Conservation (phyloP, 2,329 filamentous ascomycete species). For the Ophiocordyceps camponoti-leonardi region DNA sequence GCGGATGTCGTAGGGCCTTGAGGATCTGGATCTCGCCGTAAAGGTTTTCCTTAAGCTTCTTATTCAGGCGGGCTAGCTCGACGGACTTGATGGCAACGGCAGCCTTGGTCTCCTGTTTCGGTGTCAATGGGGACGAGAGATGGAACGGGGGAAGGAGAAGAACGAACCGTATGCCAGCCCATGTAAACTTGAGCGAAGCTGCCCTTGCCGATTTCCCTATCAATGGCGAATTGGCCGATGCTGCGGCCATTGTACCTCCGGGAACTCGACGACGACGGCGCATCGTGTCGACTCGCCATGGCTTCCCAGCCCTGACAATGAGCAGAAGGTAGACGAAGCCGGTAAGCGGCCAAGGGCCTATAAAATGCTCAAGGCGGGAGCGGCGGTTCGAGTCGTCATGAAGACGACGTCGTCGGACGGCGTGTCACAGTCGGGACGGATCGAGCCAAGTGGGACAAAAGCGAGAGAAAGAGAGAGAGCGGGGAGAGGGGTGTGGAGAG, state of each 20-base stretch:
- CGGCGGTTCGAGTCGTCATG: slow-evolving; percentile 20
- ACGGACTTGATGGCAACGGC: slow-evolving; percentile 95
- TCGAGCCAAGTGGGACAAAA: neutral
- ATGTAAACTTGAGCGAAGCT: slow-evolving; percentile 95
- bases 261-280: slow-evolving; percentile 16
- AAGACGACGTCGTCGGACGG: slow-evolving; percentile 13
- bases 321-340: slow-evolving; percentile 15
- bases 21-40: slow-evolving; percentile 92
- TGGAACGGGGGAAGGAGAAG: neutral
- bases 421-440: slow-evolving; percentile 3
- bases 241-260: slow-evolving; percentile 15
- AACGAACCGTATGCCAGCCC: slow-evolving; percentile 58
- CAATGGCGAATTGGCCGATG: slow-evolving; percentile 64
- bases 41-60: slow-evolving; percentile 91
- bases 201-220: slow-evolving; percentile 86
- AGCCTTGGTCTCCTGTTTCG: slow-evolving; percentile 51
- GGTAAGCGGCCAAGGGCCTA: slow-evolving; percentile 18
- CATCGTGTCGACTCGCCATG: slow-evolving; percentile 22
- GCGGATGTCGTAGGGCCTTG: slow-evolving; percentile 82
- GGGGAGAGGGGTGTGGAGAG: neutral
- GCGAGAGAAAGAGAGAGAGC: too few species aligned
- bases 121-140: neutral
- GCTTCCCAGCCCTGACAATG: slow-evolving; percentile 12
- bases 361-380: slow-evolving; percentile 16
- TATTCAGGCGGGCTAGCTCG: slow-evolving; percentile 75